These are phyloP conservation scores for Madurella fahalii DNA, from an alignment of 2,329 filamentous ascomycete genomes.

Conservation along the genomic window DNA sequence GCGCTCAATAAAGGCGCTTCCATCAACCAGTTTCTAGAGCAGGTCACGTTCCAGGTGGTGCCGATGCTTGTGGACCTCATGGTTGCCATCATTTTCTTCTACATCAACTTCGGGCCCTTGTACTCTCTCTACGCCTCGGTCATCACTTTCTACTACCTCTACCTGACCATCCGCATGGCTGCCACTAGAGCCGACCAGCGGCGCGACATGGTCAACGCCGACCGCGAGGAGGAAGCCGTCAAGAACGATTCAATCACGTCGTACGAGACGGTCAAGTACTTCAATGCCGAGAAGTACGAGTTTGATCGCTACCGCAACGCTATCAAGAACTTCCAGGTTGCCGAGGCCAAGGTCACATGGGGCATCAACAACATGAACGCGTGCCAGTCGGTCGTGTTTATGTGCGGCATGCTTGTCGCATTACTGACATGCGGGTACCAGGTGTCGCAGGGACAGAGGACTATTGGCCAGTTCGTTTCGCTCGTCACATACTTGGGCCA, in stretches of 20 bases:
- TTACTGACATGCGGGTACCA: conserved; percentile 74
- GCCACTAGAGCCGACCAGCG: conserved; percentile 88
- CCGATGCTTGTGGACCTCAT: conserved; percentile 91
- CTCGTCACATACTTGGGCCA: conserved; percentile 76
- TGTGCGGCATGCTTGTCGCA: conserved; percentile 67
- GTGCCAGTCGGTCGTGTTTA: conserved; percentile 75
- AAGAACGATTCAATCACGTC: conserved; percentile 98
- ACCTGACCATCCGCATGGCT: conserved; percentile 93
- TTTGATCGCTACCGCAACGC: conserved; percentile 68
- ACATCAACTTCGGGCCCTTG: conserved; percentile 75
- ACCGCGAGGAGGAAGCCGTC: conserved; percentile 91
- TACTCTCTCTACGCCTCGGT: conserved; percentile 87
- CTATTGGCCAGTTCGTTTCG: conserved; percentile 67
- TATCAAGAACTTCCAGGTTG: conserved; percentile 66
- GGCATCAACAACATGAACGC: conserved; percentile 79
- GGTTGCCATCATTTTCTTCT: conserved; percentile 79
- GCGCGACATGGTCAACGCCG: conserved; percentile 90
- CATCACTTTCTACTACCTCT: conserved; percentile 93
- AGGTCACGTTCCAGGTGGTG: conserved; percentile 91
- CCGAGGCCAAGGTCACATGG: conserved; percentile 71
- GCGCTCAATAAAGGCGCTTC: conserved; percentile 93
- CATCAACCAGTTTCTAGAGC: conserved; percentile 94
- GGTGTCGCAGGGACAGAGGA: conserved; percentile 61
- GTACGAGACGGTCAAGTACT: conserved; percentile 94
- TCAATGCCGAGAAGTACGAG: conserved; percentile 79